phyloP scores from a whole-genome alignment of 2,329 filamentous ascomycete genomes.

The Calonectria pauciramosa region DNA sequence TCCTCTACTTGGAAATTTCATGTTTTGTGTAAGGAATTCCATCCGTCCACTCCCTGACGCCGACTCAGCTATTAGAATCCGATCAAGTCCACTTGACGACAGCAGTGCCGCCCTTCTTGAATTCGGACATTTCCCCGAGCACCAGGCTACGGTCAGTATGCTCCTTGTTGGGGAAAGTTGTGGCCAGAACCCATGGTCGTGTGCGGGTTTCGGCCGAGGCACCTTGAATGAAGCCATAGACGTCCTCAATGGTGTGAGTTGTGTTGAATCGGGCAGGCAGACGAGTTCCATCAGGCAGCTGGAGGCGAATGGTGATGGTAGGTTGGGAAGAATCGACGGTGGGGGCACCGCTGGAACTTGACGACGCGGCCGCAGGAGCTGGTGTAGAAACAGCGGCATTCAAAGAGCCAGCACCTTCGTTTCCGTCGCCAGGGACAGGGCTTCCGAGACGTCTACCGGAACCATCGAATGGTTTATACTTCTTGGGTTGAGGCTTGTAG shows the following conservation, averaged over 20 bases:
- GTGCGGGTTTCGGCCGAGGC: constrained; percentile 69
- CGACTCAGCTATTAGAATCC: constrained; percentile 16
- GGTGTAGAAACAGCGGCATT: constrained; percentile 31
- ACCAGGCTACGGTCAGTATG: constrained; percentile 75
- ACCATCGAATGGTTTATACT: constrained; percentile 82
- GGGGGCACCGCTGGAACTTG: constrained; percentile 51
- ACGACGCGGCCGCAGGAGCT: constrained; percentile 46
- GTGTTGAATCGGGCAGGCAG: constrained; percentile 87
- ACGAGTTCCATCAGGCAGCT: constrained; percentile 82
- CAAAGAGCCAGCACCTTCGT: constrained; percentile 30
- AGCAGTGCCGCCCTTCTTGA: constrained; percentile 75
- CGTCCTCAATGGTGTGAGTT: constrained; percentile 80
- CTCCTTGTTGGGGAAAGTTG: constrained; percentile 87
- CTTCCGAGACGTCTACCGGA: constrained; percentile 81
- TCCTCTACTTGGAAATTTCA: constrained; percentile 5
- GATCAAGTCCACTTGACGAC: constrained; percentile 70
- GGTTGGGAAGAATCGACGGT: constrained; percentile 76
- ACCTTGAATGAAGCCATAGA: constrained; percentile 81
- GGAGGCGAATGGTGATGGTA: constrained; percentile 79
- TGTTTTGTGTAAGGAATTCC: constrained; percentile 9
- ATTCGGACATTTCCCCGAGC: constrained; percentile 73
- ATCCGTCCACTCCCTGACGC: constrained; percentile 31
- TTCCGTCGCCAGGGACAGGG: constrained; percentile 75
- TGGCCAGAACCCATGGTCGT: constrained; percentile 81
- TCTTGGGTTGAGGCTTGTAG: constrained; percentile 79